phyloP scores from a whole-genome alignment of 2,329 filamentous ascomycete species.

The Phialocephala subalpina region DNA sequence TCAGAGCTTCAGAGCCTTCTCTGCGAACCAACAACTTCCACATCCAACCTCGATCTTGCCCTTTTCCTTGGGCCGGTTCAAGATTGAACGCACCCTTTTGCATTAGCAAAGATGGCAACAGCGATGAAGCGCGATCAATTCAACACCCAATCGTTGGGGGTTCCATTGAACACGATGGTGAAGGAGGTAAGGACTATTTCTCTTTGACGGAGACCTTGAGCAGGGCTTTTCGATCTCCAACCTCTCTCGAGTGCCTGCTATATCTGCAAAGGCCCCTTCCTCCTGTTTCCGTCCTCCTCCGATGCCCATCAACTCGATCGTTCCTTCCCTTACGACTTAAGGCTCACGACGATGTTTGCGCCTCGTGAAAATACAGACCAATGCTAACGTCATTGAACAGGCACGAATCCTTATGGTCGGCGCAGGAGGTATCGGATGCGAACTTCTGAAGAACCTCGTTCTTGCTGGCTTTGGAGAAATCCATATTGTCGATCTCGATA shows the following conservation, averaged over 20 bases:
- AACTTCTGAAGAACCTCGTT: slow-evolving; percentile 95
- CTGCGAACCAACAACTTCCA: not conserved
- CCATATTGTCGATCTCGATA: slow-evolving; percentile 96
- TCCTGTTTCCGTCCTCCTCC: not conserved
- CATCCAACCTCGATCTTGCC: not conserved
- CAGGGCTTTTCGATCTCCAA: not conserved
- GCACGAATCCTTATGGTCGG: slow-evolving; percentile 92
- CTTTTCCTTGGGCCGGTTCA: not conserved
- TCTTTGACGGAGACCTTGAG: not conserved
- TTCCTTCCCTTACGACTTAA: not conserved
- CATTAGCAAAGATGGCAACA: slow-evolving; percentile 9
- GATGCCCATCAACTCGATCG: not conserved
- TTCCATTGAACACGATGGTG: slow-evolving; percentile 67
- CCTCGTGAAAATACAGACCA: slow-evolving; percentile 20
- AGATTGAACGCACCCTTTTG: not conserved
- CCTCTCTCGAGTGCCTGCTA: not conserved
- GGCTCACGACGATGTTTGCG: slow-evolving; percentile 8
- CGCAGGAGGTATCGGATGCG: slow-evolving; percentile 96
- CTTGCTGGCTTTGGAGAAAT: slow-evolving; percentile 92
- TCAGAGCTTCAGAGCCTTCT: not conserved
- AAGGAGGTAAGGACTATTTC: slow-evolving; percentile 66
- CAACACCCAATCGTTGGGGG: slow-evolving; percentile 73
- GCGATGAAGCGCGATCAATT: slow-evolving; percentile 57
- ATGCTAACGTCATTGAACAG: slow-evolving; percentile 58
- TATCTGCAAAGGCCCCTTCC: too few relatives aligned